A percentile compares a stretch with the other conserved stretches of the same genome.
phyloP scores from a whole-genome alignment of 2,329 filamentous ascomycete species.

The Colletotrichum lupini region DNA sequence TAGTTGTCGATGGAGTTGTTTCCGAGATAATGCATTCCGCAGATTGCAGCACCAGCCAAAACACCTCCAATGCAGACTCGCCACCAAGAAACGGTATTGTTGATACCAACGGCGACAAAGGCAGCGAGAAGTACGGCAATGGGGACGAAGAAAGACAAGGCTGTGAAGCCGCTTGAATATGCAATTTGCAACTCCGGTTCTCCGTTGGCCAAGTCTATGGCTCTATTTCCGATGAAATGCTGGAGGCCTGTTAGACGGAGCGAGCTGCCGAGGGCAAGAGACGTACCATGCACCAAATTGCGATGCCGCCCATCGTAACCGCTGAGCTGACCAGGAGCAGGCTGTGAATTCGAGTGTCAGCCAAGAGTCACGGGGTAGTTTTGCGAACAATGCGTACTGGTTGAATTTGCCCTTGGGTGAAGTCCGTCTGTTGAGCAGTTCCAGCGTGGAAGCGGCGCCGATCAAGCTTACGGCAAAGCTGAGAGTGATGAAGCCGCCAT shows the following conservation, averaged over 20 bases:
- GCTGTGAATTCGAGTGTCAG: conserved; percentile 48
- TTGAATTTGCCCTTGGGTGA: conserved; percentile 76
- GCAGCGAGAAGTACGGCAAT: conserved; percentile 79
- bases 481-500: conserved; percentile 73
- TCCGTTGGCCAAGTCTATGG: conserved; percentile 76
- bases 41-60: conserved; percentile 79
- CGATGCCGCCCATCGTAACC: conserved; percentile 78
- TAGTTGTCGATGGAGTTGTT: conserved; percentile 87
- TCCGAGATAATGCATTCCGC: conserved; percentile 90
- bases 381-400: conserved; percentile 60
- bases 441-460: conserved; percentile 82
- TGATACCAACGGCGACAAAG: conserved; percentile 75
- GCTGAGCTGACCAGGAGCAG: conserved; percentile 72
- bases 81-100: conserved; percentile 66
- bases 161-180: conserved; percentile 79
- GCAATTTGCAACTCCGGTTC: conserved; percentile 73
- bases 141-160: conserved; percentile 82
- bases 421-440: conserved; percentile 82
- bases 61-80: conserved; percentile 72
- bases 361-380: not conserved
- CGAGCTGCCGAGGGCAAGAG: conserved; percentile 41
- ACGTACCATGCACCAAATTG: conserved; percentile 77
- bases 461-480: conserved; percentile 82
- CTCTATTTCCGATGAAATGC: conserved; percentile 88
- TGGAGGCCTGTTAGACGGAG: conserved; percentile 54